Evolutionary conservation across 2,329 filamentous ascomycete genomes (phyloP), one percentile per base, ranked within the genome.

Genomic region (Colletotrichum aenigma): DNA sequence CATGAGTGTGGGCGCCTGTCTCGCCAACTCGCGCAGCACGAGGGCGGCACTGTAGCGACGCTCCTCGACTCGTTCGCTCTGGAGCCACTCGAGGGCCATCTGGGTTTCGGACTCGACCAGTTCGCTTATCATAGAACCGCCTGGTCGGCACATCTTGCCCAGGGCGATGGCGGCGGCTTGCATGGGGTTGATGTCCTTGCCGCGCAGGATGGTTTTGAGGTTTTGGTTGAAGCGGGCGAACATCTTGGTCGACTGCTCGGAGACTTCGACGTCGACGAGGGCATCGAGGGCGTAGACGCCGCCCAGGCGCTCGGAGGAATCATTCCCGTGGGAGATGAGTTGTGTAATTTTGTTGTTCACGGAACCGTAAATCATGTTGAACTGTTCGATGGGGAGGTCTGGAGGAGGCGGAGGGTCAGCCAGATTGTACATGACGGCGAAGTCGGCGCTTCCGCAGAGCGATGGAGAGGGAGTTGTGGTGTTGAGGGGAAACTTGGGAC

Each of bases 31-130:
- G 74, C 96, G 92, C 70, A 99, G 91, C 36, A 98, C 93, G 28
- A 99, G 90, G 9, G 98, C 96, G 21, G 97, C 96, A 74, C 96
- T 96, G 83, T 98, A 98, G 80, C 97, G 92, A 79, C 96, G 91
- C 82, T 96, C 96, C 86, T 99, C 97, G 80, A 98, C 93, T 78
- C 96, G 92, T 83, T 98, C 97, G 65, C 96, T 96, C 83, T 98
- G 96, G 73, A 99, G 91, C 95, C 96, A 98, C 86, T 99, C 97
- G 70, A 99, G 89, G 3, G 97, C 96, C 21, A 96, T 97, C 84
- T 98, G 97, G 77, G 98, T 96, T 85, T 99, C 96, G 70, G 96
- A 96, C 82, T 99, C 97, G 73, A 99, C 97, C 70, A 99, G 89
- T 84, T 98, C 96, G 9, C 96, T 97, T 60, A 98, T 98, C 78